Evolutionary conservation across 2,329 filamentous ascomycete genomes (phyloP), one percentile per base, ranked within the genome.

Genomic region (Ophiostoma sp.): DNA sequence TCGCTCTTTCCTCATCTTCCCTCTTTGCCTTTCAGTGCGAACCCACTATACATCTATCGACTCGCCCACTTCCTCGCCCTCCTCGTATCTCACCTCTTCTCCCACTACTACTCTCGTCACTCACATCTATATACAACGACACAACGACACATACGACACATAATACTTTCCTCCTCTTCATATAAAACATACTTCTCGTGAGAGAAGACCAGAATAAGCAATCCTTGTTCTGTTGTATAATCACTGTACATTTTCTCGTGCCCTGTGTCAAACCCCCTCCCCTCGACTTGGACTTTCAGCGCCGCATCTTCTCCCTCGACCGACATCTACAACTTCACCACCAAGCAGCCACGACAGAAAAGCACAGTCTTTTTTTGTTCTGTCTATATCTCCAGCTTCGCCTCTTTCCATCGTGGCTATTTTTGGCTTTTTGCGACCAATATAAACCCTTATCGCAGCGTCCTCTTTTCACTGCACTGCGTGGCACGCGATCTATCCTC

Each of bases 201-300:
- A 70, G 66, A 68, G 62, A 57, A 70, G 69, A 68, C 27, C 69
- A 70, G 69, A 68, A 54, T 41, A 65, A 65, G 69, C 69, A 65
- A 35, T 54, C 57, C 62, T 67, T 70, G 69, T 68, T 70, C 57
- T 64, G 36, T n/a, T 67, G 57, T 41, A 20, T 57, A 57, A 48
- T 20, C 35, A 35, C n/a, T 36, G 52, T 52, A 41, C 69, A 64
- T 54, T 64, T 54, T 57, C n/a, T 48, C 64, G 57, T 31, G 33
- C 33, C 31, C 60, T 39, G n/a, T 39, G 62, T 65, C 62, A 35
- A 17, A 17, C 11, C 27, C 52, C 52, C 52, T 27, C 48, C 48
- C n/a, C 8, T 52, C 48, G 48, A 52, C 48, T 57, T 10, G 7
- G 48, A 27, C 44, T 57, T 27, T 23, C 57, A 62, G 20, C 62